phyloP scores from a whole-genome alignment of 1,139 yeast genomes.

The Protomyces macrosporus region DNA sequence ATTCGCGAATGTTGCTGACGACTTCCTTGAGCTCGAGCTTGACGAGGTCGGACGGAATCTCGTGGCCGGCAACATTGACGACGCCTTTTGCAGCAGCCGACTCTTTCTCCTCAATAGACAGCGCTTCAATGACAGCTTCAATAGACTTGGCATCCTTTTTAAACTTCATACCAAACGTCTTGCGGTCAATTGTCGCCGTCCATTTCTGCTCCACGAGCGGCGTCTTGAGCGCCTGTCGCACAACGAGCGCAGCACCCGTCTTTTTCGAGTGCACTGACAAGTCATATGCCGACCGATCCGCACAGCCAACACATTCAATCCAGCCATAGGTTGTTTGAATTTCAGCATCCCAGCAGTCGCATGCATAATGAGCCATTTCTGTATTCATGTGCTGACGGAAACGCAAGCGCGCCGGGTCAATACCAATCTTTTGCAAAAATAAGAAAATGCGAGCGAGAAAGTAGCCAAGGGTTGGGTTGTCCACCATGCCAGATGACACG shows the following conservation, averaged over 20 bases:
- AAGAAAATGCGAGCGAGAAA: slow-evolving; percentile 86
- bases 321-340: slow-evolving; percentile 88
- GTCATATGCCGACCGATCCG: slow-evolving; percentile 98
- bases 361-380: slow-evolving; percentile 99
- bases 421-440: slow-evolving; percentile 85
- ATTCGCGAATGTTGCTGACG: slow-evolving; percentile 59
- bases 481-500: slow-evolving; percentile 78
- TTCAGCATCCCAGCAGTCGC: slow-evolving; percentile 99
- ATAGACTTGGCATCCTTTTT: slow-evolving; percentile 94
- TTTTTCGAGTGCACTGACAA: slow-evolving; percentile 90
- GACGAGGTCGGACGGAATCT: slow-evolving; percentile 53
- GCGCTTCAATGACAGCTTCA: slow-evolving; percentile 66
- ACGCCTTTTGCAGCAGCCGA: slow-evolving; percentile 71
- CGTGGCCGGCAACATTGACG: slow-evolving; percentile 53
- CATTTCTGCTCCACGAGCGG: slow-evolving; percentile 77
- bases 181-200: slow-evolving; percentile 83
- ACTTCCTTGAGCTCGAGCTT: slow-evolving; percentile 58
- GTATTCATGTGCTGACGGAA: slow-evolving; percentile 98
- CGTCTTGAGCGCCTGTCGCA: slow-evolving; percentile 78
- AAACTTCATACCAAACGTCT: slow-evolving; percentile 95
- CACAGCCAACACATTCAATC: slow-evolving; percentile 99
- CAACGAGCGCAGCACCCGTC: slow-evolving; percentile 91
- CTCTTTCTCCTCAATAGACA: slow-evolving; percentile 74
- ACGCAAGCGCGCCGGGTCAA: slow-evolving; percentile 73
- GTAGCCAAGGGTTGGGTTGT: slow-evolving; percentile 94